Percentiles rank a stretch among this genome's conserved stretches.
Evolutionary conservation across 768 basidiomycete species (phyloP).

Genomic region (Favolaschia claudopus): DNA sequence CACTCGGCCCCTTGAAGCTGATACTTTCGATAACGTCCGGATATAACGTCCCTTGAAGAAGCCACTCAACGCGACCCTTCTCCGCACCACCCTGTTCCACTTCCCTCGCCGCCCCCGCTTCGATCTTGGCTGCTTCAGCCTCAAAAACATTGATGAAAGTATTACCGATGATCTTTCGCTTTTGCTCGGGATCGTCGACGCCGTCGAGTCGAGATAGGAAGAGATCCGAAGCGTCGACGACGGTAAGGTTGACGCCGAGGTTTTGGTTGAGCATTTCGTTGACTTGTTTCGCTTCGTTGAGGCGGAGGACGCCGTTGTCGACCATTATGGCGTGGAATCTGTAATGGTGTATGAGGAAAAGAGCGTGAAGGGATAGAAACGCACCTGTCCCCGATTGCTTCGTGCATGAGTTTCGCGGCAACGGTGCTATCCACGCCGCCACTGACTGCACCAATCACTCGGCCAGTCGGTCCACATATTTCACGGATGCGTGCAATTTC

Average conservation of each 20-base stretch:
- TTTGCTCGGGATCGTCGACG: slow-evolving; percentile 94
- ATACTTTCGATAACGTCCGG: slow-evolving; percentile 99
- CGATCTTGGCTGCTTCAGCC: slow-evolving; percentile 89
- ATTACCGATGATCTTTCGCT: slow-evolving; percentile 98
- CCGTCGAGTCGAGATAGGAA: slow-evolving; percentile 89
- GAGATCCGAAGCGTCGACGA: slow-evolving; percentile 93
- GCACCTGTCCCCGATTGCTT: slow-evolving; percentile 96
- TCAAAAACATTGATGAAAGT: slow-evolving; percentile 99
- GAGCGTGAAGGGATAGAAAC: slow-evolving; percentile 19
- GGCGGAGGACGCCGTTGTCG: slow-evolving; percentile 95
- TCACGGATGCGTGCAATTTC: slow-evolving; percentile 93
- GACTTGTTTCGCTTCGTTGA: slow-evolving; percentile 91
- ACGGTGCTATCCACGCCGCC: slow-evolving; percentile 99
- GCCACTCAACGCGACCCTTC: slow-evolving; percentile 95
- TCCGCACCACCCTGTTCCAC: slow-evolving; percentile 69
- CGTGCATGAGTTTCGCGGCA: slow-evolving; percentile 99
- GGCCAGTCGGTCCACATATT: slow-evolving; percentile 92
- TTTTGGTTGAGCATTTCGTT: slow-evolving; percentile 92
- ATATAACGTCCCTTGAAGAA: slow-evolving; percentile 96
- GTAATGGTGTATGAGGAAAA: slow-evolving; percentile 8
- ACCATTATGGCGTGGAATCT: slow-evolving; percentile 99
- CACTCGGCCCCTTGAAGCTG: slow-evolving; percentile 98
- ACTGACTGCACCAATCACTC: slow-evolving; percentile 97
- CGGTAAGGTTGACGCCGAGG: slow-evolving; percentile 95
- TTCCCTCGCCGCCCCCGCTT: slow-evolving; percentile 80